Evolutionary conservation across 2,329 filamentous ascomycete species (phyloP).

Genomic region (Hymenotorrendiella dingleyae): DNA sequence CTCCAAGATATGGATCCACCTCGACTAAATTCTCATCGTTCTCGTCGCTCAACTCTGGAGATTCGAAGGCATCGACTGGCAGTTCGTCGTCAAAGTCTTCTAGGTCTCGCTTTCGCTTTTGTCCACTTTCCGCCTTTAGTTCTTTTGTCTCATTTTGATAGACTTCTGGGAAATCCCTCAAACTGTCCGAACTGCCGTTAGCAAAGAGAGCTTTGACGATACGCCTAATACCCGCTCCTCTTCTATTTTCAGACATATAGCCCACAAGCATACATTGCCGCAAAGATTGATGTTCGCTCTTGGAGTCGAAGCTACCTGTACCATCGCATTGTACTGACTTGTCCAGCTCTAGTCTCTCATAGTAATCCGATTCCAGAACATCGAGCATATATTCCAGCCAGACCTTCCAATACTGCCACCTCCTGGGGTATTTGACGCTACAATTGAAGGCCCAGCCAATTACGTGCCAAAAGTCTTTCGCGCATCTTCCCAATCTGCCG

Average conservation of each 20-base stretch:
- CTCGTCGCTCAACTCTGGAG: conserved; percentile 33
- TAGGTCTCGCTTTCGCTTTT: conserved; percentile 44
- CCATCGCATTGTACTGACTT: conserved; percentile 25
- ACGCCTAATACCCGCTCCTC: conserved; percentile 39
- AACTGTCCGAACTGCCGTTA: conserved; percentile 49
- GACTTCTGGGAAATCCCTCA: conserved; percentile 56
- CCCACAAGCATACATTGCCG: conserved; percentile 52
- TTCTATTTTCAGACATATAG: conserved; percentile 36
- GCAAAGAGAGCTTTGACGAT: conserved; percentile 64
- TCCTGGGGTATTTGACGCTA: conserved; percentile 61
- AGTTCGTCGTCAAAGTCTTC: conserved; percentile 37
- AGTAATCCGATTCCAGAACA: conserved; percentile 66
- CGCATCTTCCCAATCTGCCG: conserved; percentile 66
- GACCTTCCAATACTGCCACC: conserved; percentile 76
- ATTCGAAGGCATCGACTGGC: conserved; percentile 41
- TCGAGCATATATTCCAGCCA: conserved; percentile 80
- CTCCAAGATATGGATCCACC: conserved; percentile 22
- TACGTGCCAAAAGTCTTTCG: conserved; percentile 81
- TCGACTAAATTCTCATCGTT: conserved; percentile 5
- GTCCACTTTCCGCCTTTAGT: conserved; percentile 35
- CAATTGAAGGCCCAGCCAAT: conserved; percentile 94
- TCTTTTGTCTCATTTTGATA: conserved; percentile 60
- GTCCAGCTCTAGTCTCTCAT: conserved; percentile 49
- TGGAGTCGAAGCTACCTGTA: conserved; percentile 28
- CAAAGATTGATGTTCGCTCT: conserved; percentile 33